A percentile compares a stretch with the other conserved stretches of the same genome.
Evolutionary conservation across 2,329 filamentous ascomycete species (phyloP).

Genomic region (Verticillium nubilum): DNA sequence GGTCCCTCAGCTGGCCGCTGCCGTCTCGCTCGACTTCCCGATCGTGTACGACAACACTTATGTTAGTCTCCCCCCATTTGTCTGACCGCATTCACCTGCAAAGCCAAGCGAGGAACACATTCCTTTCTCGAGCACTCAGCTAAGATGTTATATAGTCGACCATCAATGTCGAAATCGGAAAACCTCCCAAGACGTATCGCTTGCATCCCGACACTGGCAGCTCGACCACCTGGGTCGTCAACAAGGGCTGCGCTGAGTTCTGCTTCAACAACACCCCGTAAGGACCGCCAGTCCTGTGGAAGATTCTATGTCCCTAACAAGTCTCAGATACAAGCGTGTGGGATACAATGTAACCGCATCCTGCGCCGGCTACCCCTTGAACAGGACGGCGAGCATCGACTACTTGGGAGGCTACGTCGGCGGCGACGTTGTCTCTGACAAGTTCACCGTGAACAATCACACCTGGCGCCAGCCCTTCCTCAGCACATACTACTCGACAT

Average conservation of each 20-base stretch:
- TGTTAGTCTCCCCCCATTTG: not conserved
- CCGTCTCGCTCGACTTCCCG: conserved; percentile 10
- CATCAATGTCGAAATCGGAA: conserved; percentile 16
- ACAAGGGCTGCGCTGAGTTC: conserved; percentile 16
- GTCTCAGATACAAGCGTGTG: conserved; percentile 15
- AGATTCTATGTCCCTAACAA: not conserved
- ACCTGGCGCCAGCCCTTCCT: conserved; percentile 24
- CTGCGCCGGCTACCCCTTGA: conserved; percentile 14
- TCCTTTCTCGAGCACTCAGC: not conserved
- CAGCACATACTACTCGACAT: conserved; percentile 20
- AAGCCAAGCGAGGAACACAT: not conserved
- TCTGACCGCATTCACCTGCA: not conserved
- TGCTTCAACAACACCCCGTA: conserved; percentile 6
- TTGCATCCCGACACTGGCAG: conserved; percentile 30
- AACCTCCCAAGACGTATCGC: conserved; percentile 18
- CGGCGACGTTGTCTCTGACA: conserved; percentile 20
- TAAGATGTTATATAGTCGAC: not conserved
- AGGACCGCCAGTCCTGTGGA: not conserved
- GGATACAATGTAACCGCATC: conserved; percentile 22
- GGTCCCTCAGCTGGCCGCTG: conserved; percentile 4
- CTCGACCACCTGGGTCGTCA: conserved; percentile 23
- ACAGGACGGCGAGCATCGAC: conserved; percentile 10
- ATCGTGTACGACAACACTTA: conserved; percentile 10
- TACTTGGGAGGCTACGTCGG: conserved; percentile 23
- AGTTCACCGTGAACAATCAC: conserved; percentile 12